Evolutionary conservation across 257 asterid genomes (phyloP).

Genomic region (Nyctanthes arbortristis): DNA sequence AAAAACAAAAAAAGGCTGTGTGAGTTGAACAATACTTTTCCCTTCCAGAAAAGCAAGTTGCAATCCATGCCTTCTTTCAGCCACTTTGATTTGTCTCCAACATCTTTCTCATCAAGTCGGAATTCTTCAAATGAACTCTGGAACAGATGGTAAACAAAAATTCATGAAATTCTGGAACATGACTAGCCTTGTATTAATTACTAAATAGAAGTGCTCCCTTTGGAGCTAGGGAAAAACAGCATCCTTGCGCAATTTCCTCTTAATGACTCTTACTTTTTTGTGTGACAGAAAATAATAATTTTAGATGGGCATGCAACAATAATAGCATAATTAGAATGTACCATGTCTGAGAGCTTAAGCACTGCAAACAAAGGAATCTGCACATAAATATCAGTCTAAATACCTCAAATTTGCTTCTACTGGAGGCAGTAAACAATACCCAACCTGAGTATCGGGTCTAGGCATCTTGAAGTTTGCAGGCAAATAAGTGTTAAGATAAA

Average conservation of each 20-base stretch:
- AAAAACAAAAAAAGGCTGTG: not conserved
- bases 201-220: not conserved
- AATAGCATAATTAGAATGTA: not conserved
- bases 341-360: conserved; percentile 1
- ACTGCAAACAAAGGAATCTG: not conserved
- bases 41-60: conserved; percentile 88
- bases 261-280: too few relatives aligned
- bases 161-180: not conserved
- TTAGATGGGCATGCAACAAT: conserved; percentile 3
- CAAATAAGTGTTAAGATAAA: not conserved
- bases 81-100: conserved; percentile 91
- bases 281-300: not conserved
- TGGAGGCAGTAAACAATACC: too few relatives aligned
- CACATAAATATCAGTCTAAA: not conserved
- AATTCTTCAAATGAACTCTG: conserved; percentile 84
- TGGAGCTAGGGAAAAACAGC: not conserved
- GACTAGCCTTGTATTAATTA: not conserved
- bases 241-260: too few relatives aligned
- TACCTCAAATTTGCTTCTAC: not conserved
- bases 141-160: conserved; percentile 28
- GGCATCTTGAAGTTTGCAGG: conserved; percentile 1
- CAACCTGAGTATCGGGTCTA: too few relatives aligned
- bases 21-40: conserved; percentile 50
- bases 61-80: conserved; percentile 99
- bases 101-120: conserved; percentile 83